These are phyloP conservation scores for Orobanche coerulescens DNA, from an alignment of 257 asterid genomes.

Conservation along the genomic window DNA sequence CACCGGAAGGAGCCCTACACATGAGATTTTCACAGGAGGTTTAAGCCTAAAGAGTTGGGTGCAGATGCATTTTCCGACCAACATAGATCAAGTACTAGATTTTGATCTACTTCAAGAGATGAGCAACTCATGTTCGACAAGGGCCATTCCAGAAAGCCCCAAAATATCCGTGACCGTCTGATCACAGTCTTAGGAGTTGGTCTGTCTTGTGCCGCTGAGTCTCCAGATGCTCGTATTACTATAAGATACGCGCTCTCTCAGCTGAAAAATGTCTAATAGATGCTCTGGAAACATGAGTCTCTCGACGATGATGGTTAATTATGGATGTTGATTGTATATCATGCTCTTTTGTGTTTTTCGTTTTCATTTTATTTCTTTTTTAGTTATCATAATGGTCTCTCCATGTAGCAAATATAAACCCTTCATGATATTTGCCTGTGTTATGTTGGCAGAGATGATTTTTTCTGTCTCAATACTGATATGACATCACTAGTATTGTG, in stretches of 20 bases:
- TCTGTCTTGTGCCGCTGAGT: conserved; percentile 37
- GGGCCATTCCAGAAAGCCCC: conserved; percentile 1
- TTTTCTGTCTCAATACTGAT: no score
- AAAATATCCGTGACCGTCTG: conserved; percentile 23
- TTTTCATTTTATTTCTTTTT: no score
- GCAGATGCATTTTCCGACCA: conserved; percentile 27
- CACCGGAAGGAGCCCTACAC: conserved; percentile 43
- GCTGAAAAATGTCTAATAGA: conserved; percentile 24
- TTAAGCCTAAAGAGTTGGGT: conserved; percentile 46
- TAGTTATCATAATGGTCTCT: no score
- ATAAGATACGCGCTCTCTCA: conserved; percentile 34
- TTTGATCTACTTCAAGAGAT: conserved; percentile 19
- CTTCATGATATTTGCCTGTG: no score
- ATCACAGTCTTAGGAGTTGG: conserved; percentile 31
- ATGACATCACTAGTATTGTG: no score
- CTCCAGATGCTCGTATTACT: conserved; percentile 31
- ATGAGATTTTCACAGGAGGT: conserved; percentile 35
- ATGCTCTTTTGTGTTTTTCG: no score
- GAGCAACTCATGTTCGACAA: neutral
- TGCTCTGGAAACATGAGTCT: conserved; percentile 4
- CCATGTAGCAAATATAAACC: no score
- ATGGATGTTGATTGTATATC: no score
- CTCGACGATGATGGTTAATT: neutral
- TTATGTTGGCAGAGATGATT: no score
- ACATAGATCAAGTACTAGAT: conserved; percentile 36